Percentiles rank a stretch among this genome's conserved stretches.
phyloP scores from a whole-genome alignment of 768 basidiomycete species.

The Phanerodontia chrysosporium region DNA sequence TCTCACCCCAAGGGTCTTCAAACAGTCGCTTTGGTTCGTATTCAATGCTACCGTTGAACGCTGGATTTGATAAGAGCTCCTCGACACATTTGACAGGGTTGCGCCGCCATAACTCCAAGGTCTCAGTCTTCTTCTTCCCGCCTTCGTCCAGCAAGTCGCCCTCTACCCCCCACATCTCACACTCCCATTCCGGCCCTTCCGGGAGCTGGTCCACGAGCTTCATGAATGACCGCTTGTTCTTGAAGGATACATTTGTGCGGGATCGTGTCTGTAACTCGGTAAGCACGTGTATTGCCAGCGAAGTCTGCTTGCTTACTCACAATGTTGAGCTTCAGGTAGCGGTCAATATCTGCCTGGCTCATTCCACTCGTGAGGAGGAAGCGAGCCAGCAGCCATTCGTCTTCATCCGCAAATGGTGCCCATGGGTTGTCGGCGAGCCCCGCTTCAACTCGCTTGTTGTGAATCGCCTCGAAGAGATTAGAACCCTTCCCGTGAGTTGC shows the following conservation, averaged over 20 bases:
- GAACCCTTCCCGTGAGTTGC: not conserved
- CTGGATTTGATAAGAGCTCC: conserved; percentile 10
- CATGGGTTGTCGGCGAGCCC: not conserved
- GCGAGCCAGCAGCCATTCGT: conserved; percentile 19
- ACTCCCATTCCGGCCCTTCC: conserved; percentile 26
- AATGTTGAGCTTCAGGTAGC: conserved; percentile 19
- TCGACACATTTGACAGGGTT: conserved; percentile 30
- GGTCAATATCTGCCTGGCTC: conserved; percentile 19
- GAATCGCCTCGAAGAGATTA: not conserved
- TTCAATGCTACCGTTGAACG: conserved; percentile 1
- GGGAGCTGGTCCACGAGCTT: conserved; percentile 20
- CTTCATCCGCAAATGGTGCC: conserved; percentile 14
- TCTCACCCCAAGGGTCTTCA: not conserved
- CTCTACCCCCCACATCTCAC: conserved; percentile 15
- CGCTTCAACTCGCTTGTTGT: not conserved
- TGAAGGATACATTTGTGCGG: conserved; percentile 5
- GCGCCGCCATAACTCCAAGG: conserved; percentile 25
- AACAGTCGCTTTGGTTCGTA: conserved; percentile 9
- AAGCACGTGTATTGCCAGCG: not conserved
- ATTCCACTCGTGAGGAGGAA: conserved; percentile 15
- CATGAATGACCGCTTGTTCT: conserved; percentile 13
- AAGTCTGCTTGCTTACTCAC: conserved; percentile 9
- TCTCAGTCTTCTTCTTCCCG: conserved; percentile 22
- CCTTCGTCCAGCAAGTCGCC: conserved; percentile 4
- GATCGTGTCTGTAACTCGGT: not conserved